Percentiles rank a stretch among this genome's conserved stretches.
Evolutionary conservation across 495 filamentous ascomycete species (phyloP).

Genomic region (Aspergillus cavernicola): DNA sequence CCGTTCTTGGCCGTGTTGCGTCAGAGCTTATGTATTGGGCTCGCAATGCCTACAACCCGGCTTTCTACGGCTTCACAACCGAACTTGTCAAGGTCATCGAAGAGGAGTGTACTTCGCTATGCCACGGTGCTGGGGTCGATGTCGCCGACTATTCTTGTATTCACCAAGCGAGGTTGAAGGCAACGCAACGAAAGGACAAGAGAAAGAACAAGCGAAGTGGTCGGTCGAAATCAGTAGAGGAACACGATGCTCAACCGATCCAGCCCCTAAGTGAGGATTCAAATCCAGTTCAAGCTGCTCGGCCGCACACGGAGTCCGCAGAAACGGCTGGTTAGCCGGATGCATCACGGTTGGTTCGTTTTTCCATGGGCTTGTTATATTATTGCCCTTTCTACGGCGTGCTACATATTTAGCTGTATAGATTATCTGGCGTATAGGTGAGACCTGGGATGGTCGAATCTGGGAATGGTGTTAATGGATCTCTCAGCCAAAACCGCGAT

Average conservation of each 20-base stretch:
- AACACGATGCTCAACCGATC: not conserved
- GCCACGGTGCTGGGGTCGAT: conserved; percentile 36
- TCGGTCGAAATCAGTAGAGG: not conserved
- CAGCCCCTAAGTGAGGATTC: not conserved
- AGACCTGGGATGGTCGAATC: not conserved
- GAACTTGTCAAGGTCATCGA: conserved; percentile 38
- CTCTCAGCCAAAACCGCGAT: not conserved
- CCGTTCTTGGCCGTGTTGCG: conserved; percentile 40
- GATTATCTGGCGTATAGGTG: not conserved
- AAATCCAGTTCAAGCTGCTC: not conserved
- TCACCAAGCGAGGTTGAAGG: conserved; percentile 16
- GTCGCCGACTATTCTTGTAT: conserved; percentile 32
- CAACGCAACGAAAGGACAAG: conserved; percentile 13
- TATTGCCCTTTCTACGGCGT: not conserved
- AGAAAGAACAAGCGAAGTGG: conserved; percentile 13
- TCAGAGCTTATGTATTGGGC: conserved; percentile 47
- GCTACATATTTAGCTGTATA: not conserved
- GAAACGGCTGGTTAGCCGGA: too few relatives aligned
- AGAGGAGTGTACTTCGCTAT: conserved; percentile 38
- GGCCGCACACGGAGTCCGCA: not conserved
- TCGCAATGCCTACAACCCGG: conserved; percentile 44
- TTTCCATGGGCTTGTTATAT: too few relatives aligned
- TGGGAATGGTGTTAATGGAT: not conserved
- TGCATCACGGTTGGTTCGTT: too few relatives aligned
- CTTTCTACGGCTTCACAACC: conserved; percentile 43